Percentiles rank a stretch among this genome's conserved stretches.
Evolutionary conservation across 306 rosid species (phyloP).

Genomic region (Ammopiptanthus mongolicus): DNA sequence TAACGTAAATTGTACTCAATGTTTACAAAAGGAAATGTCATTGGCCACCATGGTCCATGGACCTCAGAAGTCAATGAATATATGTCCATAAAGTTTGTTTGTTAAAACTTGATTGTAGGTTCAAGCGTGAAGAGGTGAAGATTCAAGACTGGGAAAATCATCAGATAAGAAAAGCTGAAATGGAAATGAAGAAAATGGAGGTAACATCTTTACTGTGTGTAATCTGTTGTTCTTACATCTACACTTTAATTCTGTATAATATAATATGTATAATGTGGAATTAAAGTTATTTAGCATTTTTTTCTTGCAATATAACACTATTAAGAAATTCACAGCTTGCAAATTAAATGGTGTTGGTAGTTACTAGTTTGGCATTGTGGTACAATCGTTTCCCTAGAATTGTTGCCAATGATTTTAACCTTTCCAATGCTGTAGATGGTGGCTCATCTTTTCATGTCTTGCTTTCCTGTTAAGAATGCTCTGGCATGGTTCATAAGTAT

Average conservation of each 20-base stretch:
- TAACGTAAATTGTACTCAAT: neutral
- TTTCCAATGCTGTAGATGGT: neutral
- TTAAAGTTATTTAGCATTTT: neutral
- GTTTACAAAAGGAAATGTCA: neutral
- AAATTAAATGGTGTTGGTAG: neutral
- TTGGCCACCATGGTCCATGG: neutral
- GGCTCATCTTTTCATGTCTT: slow-evolving; percentile 36
- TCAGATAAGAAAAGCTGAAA: slow-evolving; percentile 91
- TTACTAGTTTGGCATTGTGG: slow-evolving; percentile 6
- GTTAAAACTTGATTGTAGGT: slow-evolving; percentile 42
- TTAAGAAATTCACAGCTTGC: slow-evolving; percentile 1
- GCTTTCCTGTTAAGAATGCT: neutral
- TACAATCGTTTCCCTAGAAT: neutral
- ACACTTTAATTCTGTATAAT: neutral
- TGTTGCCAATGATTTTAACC: slow-evolving; percentile 14
- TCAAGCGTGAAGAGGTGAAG: slow-evolving; percentile 90
- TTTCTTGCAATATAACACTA: neutral
- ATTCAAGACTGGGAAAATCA: slow-evolving; percentile 97
- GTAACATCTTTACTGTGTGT: slow-evolving; percentile 31
- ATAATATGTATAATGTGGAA: neutral
- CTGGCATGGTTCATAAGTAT: neutral
- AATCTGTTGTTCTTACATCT: too few relatives aligned
- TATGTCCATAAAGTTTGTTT: neutral
- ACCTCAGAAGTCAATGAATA: neutral
- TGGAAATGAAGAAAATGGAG: slow-evolving; percentile 94